Percentiles rank a stretch among this genome's conserved stretches.
These are phyloP conservation scores for Tausonia pullulans DNA, from an alignment of 1,284 basidiomycete genomes.

Conservation along the genomic window DNA sequence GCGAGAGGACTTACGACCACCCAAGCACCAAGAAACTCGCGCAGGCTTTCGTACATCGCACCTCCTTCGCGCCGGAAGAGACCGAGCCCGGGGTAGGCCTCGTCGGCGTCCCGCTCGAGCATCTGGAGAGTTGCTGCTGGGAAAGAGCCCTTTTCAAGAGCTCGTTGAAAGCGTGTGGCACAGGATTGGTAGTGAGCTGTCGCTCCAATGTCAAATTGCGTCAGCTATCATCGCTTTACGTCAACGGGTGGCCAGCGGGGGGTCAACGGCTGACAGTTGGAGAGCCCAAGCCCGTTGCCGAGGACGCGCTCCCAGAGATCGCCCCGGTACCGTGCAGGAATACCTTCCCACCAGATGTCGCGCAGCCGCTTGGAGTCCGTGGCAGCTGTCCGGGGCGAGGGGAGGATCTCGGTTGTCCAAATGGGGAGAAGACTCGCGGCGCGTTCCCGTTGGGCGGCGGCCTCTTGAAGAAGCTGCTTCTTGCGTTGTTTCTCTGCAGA, in stretches of 20 bases:
- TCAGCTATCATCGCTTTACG: not conserved
- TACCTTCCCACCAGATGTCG: constrained; percentile 82
- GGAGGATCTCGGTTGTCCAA: constrained; percentile 30
- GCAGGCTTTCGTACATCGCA: not conserved
- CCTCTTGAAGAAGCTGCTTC: not conserved
- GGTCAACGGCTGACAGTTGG: constrained; percentile 51
- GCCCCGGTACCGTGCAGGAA: constrained; percentile 74
- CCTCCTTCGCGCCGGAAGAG: constrained; percentile 4
- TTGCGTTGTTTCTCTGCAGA: too few relatives aligned
- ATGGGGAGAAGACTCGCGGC: constrained; percentile 25
- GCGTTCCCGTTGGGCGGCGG: constrained; percentile 26
- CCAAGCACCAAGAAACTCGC: constrained; percentile 16
- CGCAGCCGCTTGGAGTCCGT: constrained; percentile 42
- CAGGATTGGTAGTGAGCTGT: not conserved
- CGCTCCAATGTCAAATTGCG: not conserved
- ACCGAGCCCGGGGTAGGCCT: constrained; percentile 4
- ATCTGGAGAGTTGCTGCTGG: not conserved
- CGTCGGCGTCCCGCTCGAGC: constrained; percentile 4
- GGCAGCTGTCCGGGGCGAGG: constrained; percentile 19
- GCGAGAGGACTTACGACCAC: constrained; percentile 3
- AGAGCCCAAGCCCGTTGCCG: constrained; percentile 77
- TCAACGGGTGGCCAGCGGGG: not conserved
- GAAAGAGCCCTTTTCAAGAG: constrained; percentile 2
- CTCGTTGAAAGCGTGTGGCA: constrained; percentile 7
- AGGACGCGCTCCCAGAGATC: constrained; percentile 77